A percentile compares a stretch with the other conserved stretches of the same genome.
phyloP scores from a whole-genome alignment of 768 basidiomycete species.

The Trametes cubensis region DNA sequence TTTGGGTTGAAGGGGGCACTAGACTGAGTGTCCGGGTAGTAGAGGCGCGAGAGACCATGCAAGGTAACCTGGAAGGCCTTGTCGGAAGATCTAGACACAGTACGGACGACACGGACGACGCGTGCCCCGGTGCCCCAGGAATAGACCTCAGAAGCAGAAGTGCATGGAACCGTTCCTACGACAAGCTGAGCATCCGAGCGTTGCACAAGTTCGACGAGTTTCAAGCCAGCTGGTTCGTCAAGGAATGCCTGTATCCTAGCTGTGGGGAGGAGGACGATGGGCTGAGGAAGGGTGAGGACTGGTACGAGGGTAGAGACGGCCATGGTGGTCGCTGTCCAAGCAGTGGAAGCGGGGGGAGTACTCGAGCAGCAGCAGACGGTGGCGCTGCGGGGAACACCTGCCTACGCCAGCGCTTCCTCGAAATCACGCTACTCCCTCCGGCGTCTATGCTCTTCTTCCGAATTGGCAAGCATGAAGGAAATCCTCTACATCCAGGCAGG shows the following conservation, averaged over 20 bases:
- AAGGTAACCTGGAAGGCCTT: conserved; percentile 72
- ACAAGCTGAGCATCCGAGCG: conserved; percentile 70
- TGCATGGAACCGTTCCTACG: conserved; percentile 66
- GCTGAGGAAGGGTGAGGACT: conserved; percentile 69
- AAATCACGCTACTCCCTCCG: conserved; percentile 13
- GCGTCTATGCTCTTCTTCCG: neutral
- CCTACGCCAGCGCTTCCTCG: neutral
- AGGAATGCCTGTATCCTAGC: conserved; percentile 72
- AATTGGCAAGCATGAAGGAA: conserved; percentile 58
- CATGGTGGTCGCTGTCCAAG: conserved; percentile 18
- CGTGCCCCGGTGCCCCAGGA: conserved; percentile 74
- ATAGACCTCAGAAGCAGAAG: conserved; percentile 38
- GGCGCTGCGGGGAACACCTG: conserved; percentile 13
- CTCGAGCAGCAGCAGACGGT: neutral
- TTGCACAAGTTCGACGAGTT: conserved; percentile 66
- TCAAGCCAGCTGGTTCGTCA: conserved; percentile 60
- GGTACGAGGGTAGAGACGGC: conserved; percentile 44
- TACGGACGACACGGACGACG: conserved; percentile 68
- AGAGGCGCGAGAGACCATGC: conserved; percentile 70
- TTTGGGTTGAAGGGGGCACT: conserved; percentile 17
- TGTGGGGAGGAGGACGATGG: conserved; percentile 74
- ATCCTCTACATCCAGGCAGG: conserved; percentile 82
- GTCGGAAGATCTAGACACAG: conserved; percentile 54
- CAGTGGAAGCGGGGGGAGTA: neutral
- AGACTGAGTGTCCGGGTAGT: conserved; percentile 57